Evolutionary conservation across 257 asterid genomes (phyloP), one percentile per base, ranked within the genome.

Genomic region (Galeopsis tetrahit): DNA sequence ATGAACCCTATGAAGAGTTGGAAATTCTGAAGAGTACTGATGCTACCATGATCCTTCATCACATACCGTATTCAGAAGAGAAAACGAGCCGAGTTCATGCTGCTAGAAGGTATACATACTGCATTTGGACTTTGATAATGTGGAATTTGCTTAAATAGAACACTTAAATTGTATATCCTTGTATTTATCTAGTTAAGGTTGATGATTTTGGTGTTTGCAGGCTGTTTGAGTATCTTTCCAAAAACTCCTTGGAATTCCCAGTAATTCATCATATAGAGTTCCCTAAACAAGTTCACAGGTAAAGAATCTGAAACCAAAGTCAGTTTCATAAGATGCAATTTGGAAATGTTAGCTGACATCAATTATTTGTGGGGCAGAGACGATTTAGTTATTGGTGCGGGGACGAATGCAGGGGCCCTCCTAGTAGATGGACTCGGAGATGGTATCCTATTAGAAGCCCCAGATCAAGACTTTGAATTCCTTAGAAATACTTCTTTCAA

Each of bases 361-460:
- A 4, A 40, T 69, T 66, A 53, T 35, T 55, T 21, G 34, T 40
- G 55, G 77, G 69, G 64, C 82, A 95, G 99, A 81, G 99, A 95
- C 77, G 98, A 90, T 71, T 81, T 95, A 68, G 99, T 92, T 69
- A 95, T 95, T 69, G 86, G 93, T 73, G 94, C 99, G 4, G 98
- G 99, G 63, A 80, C 96, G 10, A 92, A 88, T 78, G 96, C 90
- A 2, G 98, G 98, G 56, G 92, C 87, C 70, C 97, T 95, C 77
- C 79, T 92, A 77, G 99, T 95, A 49, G 98, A 95, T 77, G 99
- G 99, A 65, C 95, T 95, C 1, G 99, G 99, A 58, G 99, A 95
- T 73, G 99, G 99, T 42, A 39, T 95, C 77, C 81, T 95, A 74
- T 61, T 95, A 76, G 99, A 95, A 79, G 96, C 98, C 72, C 93